Percentiles rank a stretch among this genome's conserved stretches.
These are phyloP conservation scores for Seiridium cupressi DNA, from an alignment of 2,329 filamentous ascomycete species.

Conservation along the genomic window DNA sequence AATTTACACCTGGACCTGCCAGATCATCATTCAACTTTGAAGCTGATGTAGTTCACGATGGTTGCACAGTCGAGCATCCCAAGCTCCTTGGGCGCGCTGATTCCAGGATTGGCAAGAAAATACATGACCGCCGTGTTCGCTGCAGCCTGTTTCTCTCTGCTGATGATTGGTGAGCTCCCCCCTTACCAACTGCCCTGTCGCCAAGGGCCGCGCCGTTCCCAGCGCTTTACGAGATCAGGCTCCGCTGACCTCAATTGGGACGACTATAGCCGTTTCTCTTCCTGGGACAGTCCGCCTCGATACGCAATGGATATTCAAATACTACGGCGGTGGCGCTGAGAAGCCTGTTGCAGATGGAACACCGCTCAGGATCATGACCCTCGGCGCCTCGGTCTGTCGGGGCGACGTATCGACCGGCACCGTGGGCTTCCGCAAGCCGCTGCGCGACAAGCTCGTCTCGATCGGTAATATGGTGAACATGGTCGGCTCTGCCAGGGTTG, in stretches of 20 bases:
- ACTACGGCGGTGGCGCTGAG: background rate
- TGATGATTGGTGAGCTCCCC: conserved; percentile 5
- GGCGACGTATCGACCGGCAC: conserved; percentile 20
- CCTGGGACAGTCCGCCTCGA: background rate
- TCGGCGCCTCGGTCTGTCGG: conserved; percentile 22
- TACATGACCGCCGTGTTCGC: background rate
- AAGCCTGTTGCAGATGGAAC: conserved; percentile 12
- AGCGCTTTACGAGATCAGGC: background rate
- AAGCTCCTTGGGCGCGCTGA: background rate
- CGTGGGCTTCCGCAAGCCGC: conserved; percentile 19
- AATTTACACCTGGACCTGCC: no score
- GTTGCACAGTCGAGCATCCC: background rate
- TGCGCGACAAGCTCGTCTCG: conserved; percentile 25
- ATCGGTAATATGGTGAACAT: conserved; percentile 22
- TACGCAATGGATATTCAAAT: background rate
- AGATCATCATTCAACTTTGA: background rate
- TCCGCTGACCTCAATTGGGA: background rate
- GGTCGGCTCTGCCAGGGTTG: conserved; percentile 24
- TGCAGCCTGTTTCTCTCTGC: background rate
- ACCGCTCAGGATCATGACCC: conserved; percentile 22
- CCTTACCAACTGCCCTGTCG: background rate
- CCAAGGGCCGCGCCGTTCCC: background rate
- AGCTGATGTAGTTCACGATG: background rate
- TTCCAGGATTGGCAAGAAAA: background rate
- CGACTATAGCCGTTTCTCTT: background rate